Percentiles rank a stretch among this genome's conserved stretches.
Conservation (phyloP, 169 alveolate species). For the Cryptosporidium viatorum region DNA sequence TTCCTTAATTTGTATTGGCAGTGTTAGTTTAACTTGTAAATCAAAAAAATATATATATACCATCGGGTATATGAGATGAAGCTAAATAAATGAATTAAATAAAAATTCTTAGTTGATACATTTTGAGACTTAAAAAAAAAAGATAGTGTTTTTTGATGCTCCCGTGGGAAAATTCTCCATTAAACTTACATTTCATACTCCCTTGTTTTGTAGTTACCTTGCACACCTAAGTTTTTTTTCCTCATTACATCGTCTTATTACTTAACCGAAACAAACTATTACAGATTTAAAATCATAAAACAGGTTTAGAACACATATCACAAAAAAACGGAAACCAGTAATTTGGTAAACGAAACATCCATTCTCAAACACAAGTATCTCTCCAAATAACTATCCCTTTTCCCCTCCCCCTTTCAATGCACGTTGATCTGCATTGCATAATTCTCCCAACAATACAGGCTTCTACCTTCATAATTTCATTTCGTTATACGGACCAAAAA, state of each 20-base stretch:
- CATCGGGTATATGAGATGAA: neutral
- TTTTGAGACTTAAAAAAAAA: neutral
- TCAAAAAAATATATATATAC: no score
- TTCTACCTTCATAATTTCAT: no score
- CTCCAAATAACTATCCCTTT: neutral
- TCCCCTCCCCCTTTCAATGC: neutral
- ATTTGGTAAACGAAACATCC: neutral
- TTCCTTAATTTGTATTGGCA: no score
- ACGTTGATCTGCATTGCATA: neutral
- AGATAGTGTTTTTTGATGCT: no score
- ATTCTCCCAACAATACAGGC: neutral
- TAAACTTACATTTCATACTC: neutral
- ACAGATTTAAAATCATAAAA: no score
- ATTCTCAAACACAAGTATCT: neutral
- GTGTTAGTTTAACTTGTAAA: no score
- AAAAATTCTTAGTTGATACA: neutral
- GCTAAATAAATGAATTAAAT: neutral
- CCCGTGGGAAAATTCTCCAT: no score
- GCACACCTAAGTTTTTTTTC: neutral
- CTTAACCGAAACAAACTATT: neutral
- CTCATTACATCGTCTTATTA: no score
- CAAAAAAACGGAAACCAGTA: neutral
- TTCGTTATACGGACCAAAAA: neutral
- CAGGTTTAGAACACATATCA: no score
- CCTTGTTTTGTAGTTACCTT: neutral